phyloP scores from a whole-genome alignment of 2,329 filamentous ascomycete species.

The Cytospora paraplurivora region DNA sequence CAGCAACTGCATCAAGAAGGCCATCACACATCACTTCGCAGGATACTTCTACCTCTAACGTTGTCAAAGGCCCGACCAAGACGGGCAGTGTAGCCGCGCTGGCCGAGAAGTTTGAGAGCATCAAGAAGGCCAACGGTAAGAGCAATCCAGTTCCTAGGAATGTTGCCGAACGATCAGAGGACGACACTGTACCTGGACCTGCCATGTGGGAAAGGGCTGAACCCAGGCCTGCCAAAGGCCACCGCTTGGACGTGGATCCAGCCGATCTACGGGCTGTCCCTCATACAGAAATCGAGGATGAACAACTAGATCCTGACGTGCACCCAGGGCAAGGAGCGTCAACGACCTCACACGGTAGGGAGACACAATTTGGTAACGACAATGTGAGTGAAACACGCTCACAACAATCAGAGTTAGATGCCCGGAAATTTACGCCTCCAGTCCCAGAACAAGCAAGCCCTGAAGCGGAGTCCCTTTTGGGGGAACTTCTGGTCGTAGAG shows the following conservation, averaged over 20 bases:
- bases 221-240: conserved; percentile 38
- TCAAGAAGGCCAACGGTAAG: conserved; percentile 41
- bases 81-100: conserved; percentile 40
- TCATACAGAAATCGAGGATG: conserved; percentile 15
- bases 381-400: conserved; percentile 31
- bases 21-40: conserved; percentile 1
- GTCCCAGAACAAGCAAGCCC: conserved; percentile 30
- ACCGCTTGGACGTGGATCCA: conserved; percentile 33
- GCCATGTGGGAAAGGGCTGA: conserved; percentile 48
- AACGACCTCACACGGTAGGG: conserved; percentile 22
- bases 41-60: conserved; percentile 14
- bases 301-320: conserved; percentile 23
- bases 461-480: conserved; percentile 21
- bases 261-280: conserved; percentile 32
- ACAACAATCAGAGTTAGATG: conserved; percentile 25
- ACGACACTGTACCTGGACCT: conserved; percentile 50
- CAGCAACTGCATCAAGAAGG: conserved; percentile 27
- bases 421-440: conserved; percentile 27
- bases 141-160: conserved; percentile 43
- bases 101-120: conserved; percentile 40
- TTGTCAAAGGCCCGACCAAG: conserved; percentile 14
- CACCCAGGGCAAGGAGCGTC: conserved; percentile 23
- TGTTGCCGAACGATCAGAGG: conserved; percentile 45
- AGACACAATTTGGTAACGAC: conserved; percentile 27
- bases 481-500: conserved; percentile 32